phyloP scores from a whole-genome alignment of 2,329 filamentous ascomycete genomes.

The Penicillium sp. region DNA sequence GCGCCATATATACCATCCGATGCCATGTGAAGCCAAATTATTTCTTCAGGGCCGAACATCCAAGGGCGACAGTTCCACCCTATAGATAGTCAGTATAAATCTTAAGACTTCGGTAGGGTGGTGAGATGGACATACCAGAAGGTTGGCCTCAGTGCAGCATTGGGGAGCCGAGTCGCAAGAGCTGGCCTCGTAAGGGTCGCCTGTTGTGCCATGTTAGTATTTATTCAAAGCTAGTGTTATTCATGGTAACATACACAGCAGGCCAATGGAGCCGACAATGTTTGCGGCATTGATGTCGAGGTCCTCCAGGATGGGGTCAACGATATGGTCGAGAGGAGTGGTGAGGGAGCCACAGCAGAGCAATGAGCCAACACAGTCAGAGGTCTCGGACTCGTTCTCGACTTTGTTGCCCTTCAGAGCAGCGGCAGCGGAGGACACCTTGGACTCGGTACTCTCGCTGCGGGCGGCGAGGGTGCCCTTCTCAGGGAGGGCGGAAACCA shows the following conservation, averaged over 20 bases:
- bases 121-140: slow-evolving; percentile 22
- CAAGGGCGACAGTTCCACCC: slow-evolving; percentile 27
- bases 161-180: slow-evolving; percentile 23
- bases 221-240: too few species aligned
- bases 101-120: too few species aligned
- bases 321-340: slow-evolving; percentile 27
- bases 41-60: slow-evolving; percentile 18
- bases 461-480: slow-evolving; percentile 13
- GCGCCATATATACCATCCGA: not conserved
- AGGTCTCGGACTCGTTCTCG: slow-evolving; percentile 10
- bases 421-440: slow-evolving; percentile 14
- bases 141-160: slow-evolving; percentile 33
- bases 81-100: slow-evolving; percentile 9
- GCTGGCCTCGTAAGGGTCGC: slow-evolving; percentile 21
- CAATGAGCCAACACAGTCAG: slow-evolving; percentile 20
- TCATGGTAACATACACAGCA: slow-evolving; percentile 23
- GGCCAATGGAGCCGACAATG: slow-evolving; percentile 29
- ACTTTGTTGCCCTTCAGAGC: slow-evolving; percentile 8
- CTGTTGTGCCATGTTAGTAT: slow-evolving; percentile 14
- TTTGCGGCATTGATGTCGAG: slow-evolving; percentile 24
- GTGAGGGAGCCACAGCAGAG: slow-evolving; percentile 31
- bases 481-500: slow-evolving; percentile 30
- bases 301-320: slow-evolving; percentile 26
- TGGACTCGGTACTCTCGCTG: slow-evolving; percentile 3
- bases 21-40: not conserved